Evolutionary conservation across 805 yeast genomes (phyloP), one percentile per base, ranked within the genome.

Genomic region (Candida anglica): DNA sequence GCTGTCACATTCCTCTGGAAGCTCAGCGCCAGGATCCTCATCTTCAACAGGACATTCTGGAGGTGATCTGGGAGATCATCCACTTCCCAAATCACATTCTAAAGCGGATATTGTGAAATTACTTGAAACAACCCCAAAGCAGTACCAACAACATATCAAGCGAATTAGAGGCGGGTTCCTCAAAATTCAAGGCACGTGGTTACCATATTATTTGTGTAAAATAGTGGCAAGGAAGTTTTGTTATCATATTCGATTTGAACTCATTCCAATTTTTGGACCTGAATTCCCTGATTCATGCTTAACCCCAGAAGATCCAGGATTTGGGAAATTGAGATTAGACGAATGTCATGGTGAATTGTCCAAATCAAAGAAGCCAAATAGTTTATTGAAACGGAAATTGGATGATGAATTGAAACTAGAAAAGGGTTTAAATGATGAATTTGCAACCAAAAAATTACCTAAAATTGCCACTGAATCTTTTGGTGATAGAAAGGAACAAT

Each of bases 111-210:
- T 84, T 28, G 85, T 81, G 35, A 79, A 79, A 55, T 61, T 85
- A 28, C 62, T 85, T 20, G 87, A 82, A 49, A 61, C 72, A 4
- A 69, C 77, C 3, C 89, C 89, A 2, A 53, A 48, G 34, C 77
- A 77, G 46, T 65, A 79, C 34, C 86, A 76, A 43, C 74, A 70
- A 13, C 72, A 69, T 27, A 71, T 82, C 35, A 77, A 77, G 47
- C 73, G 96, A 32, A 86, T 88, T 11, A 66, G 96, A 36, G 97
- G 97, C 30, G 97, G 96, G 2, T 86, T 78, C 48, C 71, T 88
- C 43, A 87, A 87, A 64, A 86, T 89, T 44, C 97, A 88, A 61
- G 97, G 97, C 3, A 86, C 96, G 6, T 89, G 96, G 96, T 60
- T 87, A 25, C 91, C 95, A 2, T 81, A 60, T 49, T 73, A 71